Base-by-base conservation (phyloP, 225 moss, liverwort and hornwort species). In the Antitrichia curtipendula region DNA sequence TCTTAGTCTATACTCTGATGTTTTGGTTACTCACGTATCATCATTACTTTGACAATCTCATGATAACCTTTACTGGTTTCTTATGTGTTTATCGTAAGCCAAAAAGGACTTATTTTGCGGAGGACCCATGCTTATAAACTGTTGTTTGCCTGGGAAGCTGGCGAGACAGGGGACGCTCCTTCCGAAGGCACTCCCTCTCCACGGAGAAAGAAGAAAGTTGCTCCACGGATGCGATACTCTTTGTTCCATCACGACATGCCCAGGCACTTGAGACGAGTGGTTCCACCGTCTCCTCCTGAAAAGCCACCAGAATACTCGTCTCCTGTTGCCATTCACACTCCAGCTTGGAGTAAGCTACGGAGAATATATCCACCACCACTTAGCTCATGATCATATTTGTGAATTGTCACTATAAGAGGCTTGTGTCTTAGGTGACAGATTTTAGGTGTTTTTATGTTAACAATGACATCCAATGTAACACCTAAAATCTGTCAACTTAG, bases 191-290 rank as follows among this genome's bases (percentile, higher is more conserved):
- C 56, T 53, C 28, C 84, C 45, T 25, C 80, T 60, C 77, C 54
- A 45, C 61, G 73, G 73, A 77, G 70, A 63, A 91, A 92, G 85
- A 84, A 88, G 84, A 79, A 71, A 61, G 53, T 18, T 50, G 63
- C 86, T 79, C 87, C 90, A 24, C 81, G 91, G 31, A 80, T 94
- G 28, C 88, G 88, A 60, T 94, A 91, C 85, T 94, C 94, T 16
- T 83, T 94, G 87, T 94, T 92, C 61, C 92, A 92, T 76, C 78
- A 89, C 65, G 90, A 94, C 87, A n/a, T 91, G 68, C 91, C 92
- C 40, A 41, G 93, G 70, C 88, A 54, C 31, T 36, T 92, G 82
- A 82, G 53, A 76, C 90, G 90, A 45, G 89, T 84, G 75, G 36
- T 88, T 80, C 88, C 87, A 23, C 82, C 75, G 6, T 79, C 63